These are phyloP conservation scores for Selenicereus undatus DNA, from an alignment of 148 eudicot genomes.

Conservation along the genomic window DNA sequence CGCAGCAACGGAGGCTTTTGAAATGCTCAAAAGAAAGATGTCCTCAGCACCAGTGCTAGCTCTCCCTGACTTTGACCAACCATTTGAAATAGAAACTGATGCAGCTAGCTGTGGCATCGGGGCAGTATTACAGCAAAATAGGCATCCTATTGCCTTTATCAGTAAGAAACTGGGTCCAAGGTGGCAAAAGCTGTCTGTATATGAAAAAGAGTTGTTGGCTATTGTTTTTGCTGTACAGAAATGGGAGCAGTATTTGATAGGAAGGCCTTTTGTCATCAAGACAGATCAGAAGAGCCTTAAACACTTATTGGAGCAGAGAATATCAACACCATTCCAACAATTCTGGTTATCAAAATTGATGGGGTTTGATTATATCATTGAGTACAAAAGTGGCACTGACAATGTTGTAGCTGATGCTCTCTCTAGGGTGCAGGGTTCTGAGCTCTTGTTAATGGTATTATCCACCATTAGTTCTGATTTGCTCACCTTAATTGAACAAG, in stretches of 20 bases:
- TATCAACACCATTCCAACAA: background rate
- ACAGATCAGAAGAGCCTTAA: conserved; percentile 4
- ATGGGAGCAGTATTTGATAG: background rate
- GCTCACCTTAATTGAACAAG: too few relatives aligned
- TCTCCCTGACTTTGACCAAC: too few relatives aligned
- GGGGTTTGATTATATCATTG: background rate
- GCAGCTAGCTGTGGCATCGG: too few relatives aligned
- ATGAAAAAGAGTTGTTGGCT: background rate
- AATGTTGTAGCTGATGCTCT: background rate
- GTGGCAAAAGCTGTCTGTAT: background rate
- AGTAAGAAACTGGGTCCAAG: too few relatives aligned
- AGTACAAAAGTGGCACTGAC: background rate
- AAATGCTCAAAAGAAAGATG: too few relatives aligned
- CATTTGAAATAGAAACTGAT: too few relatives aligned
- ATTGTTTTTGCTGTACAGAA: background rate
- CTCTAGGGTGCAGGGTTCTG: background rate
- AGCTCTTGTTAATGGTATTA: background rate
- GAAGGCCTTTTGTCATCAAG: background rate
- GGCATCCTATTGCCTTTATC: too few relatives aligned
- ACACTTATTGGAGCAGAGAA: background rate
- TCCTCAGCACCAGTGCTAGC: too few relatives aligned
- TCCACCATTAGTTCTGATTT: background rate
- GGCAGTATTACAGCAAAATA: too few relatives aligned
- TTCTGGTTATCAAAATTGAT: background rate
- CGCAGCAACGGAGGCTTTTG: too few relatives aligned